Evolutionary conservation across 1,284 basidiomycete species (phyloP).

Genomic region (Naganishia sp.): DNA sequence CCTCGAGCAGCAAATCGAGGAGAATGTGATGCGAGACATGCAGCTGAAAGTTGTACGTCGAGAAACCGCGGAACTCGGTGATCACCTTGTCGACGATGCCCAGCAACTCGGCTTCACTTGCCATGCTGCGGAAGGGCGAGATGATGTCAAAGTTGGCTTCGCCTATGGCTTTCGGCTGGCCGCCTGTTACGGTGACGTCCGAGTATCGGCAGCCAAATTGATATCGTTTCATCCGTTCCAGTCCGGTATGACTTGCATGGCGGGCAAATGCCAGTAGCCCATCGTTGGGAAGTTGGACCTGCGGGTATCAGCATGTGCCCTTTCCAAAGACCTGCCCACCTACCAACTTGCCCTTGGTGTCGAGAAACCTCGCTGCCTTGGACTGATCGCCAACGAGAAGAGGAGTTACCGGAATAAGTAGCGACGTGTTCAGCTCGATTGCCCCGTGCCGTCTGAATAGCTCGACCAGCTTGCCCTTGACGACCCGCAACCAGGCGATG

Average conservation of each 20-base stretch:
- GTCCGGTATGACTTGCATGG: conserved; percentile 71
- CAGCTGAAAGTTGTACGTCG: conserved; percentile 50
- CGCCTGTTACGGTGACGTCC: conserved; percentile 43
- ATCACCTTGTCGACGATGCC: conserved; percentile 53
- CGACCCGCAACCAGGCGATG: conserved; percentile 61
- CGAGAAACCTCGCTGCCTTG: conserved; percentile 70
- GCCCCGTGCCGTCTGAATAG: conserved; percentile 88
- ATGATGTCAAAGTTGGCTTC: conserved; percentile 54
- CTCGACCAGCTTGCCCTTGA: conserved; percentile 70
- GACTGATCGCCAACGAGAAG: conserved; percentile 63
- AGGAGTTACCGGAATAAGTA: conserved; percentile 69
- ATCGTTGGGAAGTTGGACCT: conserved; percentile 75
- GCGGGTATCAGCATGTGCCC: conserved; percentile 24
- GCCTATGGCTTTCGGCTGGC: conserved; percentile 47
- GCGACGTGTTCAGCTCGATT: conserved; percentile 73
- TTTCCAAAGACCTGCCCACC: conserved; percentile 66
- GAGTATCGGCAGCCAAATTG: conserved; percentile 72
- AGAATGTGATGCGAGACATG: conserved; percentile 51
- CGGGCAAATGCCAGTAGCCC: conserved; percentile 80
- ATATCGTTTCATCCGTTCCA: conserved; percentile 83
- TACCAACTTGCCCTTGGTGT: conserved; percentile 77
- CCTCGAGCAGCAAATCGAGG: conserved; percentile 44
- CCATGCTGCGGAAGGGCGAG: conserved; percentile 49
- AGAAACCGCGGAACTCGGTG: conserved; percentile 48
- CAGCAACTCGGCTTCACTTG: conserved; percentile 52